A percentile compares a stretch with the other conserved stretches of the same genome.
Conservation (phyloP, 73 alveolate genomes). For the Paramecium sexaurelia region DNA sequence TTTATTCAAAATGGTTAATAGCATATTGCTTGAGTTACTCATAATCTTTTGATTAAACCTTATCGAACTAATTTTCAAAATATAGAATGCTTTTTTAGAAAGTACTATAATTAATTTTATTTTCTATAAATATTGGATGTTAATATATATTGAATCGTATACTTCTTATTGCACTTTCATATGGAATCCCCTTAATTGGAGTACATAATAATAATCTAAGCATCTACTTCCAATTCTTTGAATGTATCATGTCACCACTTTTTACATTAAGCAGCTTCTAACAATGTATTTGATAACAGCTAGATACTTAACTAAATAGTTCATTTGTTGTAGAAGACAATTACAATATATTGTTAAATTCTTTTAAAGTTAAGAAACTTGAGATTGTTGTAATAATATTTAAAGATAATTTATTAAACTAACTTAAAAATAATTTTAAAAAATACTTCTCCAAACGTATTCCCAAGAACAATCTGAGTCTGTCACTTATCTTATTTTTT, state of each 20-base stretch:
- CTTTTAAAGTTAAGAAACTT: constrained; percentile 7
- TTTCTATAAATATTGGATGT: background rate
- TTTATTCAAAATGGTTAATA: background rate
- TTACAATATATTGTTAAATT: background rate
- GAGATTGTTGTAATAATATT: background rate
- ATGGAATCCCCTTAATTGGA: background rate
- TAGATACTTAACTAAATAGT: background rate
- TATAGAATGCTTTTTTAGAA: constrained; percentile 4
- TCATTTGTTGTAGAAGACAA: background rate
- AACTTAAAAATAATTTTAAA: background rate
- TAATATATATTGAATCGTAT: background rate
- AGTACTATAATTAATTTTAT: background rate
- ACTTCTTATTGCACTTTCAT: background rate
- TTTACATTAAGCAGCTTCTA: background rate
- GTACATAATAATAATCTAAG: background rate
- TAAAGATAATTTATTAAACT: background rate
- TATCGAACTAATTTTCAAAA: background rate
- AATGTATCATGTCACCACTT: background rate
- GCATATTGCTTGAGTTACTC: background rate
- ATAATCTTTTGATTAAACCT: background rate
- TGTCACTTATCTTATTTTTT: background rate
- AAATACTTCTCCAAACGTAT: background rate
- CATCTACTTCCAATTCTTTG: background rate
- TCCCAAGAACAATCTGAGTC: background rate
- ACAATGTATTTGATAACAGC: background rate